These are phyloP conservation scores for Aquanectria penicillioides DNA, from an alignment of 2,329 filamentous ascomycete genomes.

Conservation along the genomic window DNA sequence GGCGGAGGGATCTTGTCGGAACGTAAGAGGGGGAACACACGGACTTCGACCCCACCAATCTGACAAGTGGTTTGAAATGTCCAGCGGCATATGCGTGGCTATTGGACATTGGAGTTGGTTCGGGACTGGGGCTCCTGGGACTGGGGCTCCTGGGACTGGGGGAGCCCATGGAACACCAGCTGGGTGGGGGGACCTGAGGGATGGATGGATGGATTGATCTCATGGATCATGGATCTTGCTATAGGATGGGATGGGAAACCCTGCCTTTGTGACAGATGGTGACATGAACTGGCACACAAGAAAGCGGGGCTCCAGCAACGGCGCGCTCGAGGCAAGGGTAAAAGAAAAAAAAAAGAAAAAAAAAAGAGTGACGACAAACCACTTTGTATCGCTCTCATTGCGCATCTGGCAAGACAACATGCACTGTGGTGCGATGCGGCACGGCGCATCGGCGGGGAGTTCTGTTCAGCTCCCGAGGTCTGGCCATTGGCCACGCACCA, in stretches of 20 bases:
- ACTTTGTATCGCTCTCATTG: too few relatives aligned
- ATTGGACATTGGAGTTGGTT: too few relatives aligned
- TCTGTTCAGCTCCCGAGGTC: not conserved
- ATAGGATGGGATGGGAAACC: not conserved
- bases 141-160: too few relatives aligned
- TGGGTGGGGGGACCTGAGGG: not conserved
- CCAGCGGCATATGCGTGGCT: not conserved
- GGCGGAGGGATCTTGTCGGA: not conserved
- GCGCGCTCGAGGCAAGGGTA: not conserved
- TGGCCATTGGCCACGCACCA: not conserved
- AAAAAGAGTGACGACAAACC: not conserved
- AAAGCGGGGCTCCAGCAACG: slow-evolving; percentile 3
- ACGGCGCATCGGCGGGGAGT: too few relatives aligned
- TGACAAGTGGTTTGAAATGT: slow-evolving; percentile 9
- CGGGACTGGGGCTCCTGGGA: not conserved
- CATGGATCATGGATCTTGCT: slow-evolving; percentile 11
- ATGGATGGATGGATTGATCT: slow-evolving; percentile 4
- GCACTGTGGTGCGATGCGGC: too few relatives aligned
- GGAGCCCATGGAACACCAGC: not conserved
- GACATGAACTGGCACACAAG: slow-evolving; percentile 14
- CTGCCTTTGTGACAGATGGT: not conserved
- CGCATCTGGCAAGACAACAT: too few relatives aligned
- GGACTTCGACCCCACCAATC: slow-evolving; percentile 1
- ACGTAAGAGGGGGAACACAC: not conserved
- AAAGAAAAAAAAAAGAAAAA: slow-evolving; percentile 1